Conservation (phyloP, 352 stramenopile species). For the Globisporangium canariense region DNA sequence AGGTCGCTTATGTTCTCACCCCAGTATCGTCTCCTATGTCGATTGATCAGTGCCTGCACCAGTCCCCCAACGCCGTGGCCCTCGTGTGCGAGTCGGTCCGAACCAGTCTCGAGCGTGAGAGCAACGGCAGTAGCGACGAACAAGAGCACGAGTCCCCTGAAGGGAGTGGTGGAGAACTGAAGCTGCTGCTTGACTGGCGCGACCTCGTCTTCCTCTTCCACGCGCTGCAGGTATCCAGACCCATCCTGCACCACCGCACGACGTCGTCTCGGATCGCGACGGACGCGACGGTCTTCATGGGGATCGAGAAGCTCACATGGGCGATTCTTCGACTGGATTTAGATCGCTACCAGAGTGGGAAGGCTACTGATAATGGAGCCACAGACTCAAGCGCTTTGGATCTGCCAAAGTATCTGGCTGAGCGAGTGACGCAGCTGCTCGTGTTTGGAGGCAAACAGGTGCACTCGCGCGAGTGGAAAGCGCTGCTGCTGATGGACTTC, state of each 20-base stretch:
- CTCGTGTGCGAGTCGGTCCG: conserved; percentile 53
- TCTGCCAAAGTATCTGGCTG: conserved; percentile 25
- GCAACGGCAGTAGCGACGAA: conserved; percentile 8
- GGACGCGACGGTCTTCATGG: conserved; percentile 39
- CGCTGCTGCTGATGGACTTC: conserved; percentile 69
- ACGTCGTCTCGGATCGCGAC: conserved; percentile 50
- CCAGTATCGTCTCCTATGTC: not conserved
- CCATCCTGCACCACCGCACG: conserved; percentile 68
- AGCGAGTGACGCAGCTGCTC: conserved; percentile 38
- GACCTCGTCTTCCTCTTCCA: conserved; percentile 74
- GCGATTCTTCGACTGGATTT: conserved; percentile 17
- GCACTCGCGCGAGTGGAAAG: conserved; percentile 75
- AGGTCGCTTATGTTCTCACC: not conserved
- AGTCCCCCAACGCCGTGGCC: conserved; percentile 42
- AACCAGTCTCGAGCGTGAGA: conserved; percentile 17
- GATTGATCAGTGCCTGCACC: conserved; percentile 41
- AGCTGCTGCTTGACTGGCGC: conserved; percentile 35
- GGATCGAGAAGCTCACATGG: conserved; percentile 44
- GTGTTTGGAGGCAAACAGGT: conserved; percentile 67
- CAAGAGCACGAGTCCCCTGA: conserved; percentile 14
- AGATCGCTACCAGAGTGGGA: not conserved
- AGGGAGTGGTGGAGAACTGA: not conserved
- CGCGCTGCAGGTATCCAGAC: conserved; percentile 69
- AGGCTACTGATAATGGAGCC: not conserved
- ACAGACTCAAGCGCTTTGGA: not conserved